Base-by-base conservation (phyloP, 2,329 filamentous ascomycete genomes). In the Xylariaceae sp. region DNA sequence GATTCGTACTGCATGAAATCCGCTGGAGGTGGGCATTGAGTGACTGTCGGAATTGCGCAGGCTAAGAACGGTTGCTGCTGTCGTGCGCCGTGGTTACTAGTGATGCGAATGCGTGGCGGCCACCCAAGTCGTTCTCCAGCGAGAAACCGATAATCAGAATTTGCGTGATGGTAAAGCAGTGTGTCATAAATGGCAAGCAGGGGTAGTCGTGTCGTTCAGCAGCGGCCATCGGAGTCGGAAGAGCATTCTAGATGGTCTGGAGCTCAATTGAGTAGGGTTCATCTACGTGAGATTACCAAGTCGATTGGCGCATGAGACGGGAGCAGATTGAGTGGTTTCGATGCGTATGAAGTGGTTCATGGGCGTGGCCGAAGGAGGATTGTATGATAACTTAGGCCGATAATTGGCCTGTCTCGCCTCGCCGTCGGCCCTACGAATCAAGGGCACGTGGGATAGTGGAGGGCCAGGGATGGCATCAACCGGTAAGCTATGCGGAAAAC, bases 1-100 rank as follows among this genome's bases (percentile, higher is more conserved):
- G 64, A 62, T 59, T 64, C 64, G 50, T 57, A 62, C 61, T 61
- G 61, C 62, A 64, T 64, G 50, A 7, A 12, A 17, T 17, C 8
- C 56, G 52, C 51, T 45, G 56, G 49, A 52, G 49, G 37, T 45
- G 49, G 48, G 51, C 59, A 61, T 61, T 48, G 54, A 50, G 46
- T 41, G 43, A 40, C 43, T 33, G 41, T 38, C 45, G 50, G 48
- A 39, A 50, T 48, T 43, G 50, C 48, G 48, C 48, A 53, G 44
- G 34, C 48, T 36, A 40, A 35, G 47, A 41, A 41, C 38, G 19
- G 35, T 35, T 26, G 43, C 39, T 42, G 43, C 44, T 50, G 49
- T 42, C 41, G 51, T 55, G 49, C 42, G 45, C 42, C 37, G 42
- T 40, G 37, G 34, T 48, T 43, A 40, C 37, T 38, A 22, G 35